These are phyloP conservation scores for Amphirosellinia nigrospora DNA, from an alignment of 495 filamentous ascomycete genomes.

Conservation along the genomic window DNA sequence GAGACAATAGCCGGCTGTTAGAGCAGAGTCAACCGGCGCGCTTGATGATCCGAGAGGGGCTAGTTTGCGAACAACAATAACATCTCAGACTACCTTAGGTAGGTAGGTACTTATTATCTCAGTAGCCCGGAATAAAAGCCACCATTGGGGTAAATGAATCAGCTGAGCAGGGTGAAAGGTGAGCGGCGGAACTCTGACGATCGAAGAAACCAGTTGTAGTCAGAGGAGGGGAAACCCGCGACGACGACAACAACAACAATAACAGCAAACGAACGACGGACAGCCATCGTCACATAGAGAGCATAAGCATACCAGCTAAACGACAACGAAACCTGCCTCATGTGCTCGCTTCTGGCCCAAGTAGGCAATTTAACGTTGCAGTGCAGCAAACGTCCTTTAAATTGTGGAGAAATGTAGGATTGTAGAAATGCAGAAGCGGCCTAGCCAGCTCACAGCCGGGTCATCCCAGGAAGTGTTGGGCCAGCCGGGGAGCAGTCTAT, in stretches of 20 bases:
- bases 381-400: constrained; percentile 20
- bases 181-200: constrained; percentile 15
- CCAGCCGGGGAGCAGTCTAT: neutral
- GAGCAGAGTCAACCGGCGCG: constrained; percentile 9
- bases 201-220: constrained; percentile 9
- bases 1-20: constrained; percentile 1
- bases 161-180: constrained; percentile 22
- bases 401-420: constrained; percentile 20
- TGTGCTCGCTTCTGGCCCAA: neutral
- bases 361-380: constrained; percentile 13
- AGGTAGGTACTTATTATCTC: neutral
- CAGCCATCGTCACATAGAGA: constrained; percentile 9
- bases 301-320: constrained; percentile 7
- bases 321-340: constrained; percentile 13
- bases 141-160: constrained; percentile 10
- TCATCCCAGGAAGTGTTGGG: neutral
- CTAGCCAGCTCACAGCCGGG: constrained; percentile 14
- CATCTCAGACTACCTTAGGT: too few species aligned
- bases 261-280: constrained; percentile 7
- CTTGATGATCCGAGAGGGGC: neutral
- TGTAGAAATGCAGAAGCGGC: constrained; percentile 11
- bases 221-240: neutral
- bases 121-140: constrained; percentile 6
- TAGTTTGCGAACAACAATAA: constrained; percentile 2
- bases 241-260: constrained; percentile 3